Evolutionary conservation across 2,329 filamentous ascomycete genomes (phyloP).

Genomic region (Cladosporium cucumerinum): DNA sequence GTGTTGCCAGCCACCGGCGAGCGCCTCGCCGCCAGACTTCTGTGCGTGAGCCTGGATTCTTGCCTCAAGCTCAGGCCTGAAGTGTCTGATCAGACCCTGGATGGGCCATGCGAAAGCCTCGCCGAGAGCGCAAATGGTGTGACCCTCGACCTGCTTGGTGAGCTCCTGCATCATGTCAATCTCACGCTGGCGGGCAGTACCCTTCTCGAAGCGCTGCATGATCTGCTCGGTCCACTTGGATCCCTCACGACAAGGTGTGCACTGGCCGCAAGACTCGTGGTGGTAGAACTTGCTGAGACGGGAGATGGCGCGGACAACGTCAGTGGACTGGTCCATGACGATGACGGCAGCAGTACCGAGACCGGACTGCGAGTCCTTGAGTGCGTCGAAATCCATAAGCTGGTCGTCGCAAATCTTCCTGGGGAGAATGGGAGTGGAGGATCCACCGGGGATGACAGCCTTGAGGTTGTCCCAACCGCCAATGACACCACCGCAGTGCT

Average conservation of each 20-base stretch:
- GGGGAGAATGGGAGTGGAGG: conserved; percentile 91
- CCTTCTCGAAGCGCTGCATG: conserved; percentile 93
- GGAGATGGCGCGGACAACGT: conserved; percentile 90
- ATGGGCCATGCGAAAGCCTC: conserved; percentile 99
- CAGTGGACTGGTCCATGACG: conserved; percentile 97
- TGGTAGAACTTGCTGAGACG: conserved; percentile 95
- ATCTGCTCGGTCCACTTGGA: conserved; percentile 99
- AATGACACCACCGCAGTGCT: conserved; percentile 93
- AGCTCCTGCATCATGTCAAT: conserved; percentile 99
- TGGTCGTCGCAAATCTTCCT: conserved; percentile 89
- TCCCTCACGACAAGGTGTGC: conserved; percentile 98
- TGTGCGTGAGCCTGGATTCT: conserved; percentile 78
- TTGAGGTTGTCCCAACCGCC: conserved; percentile 98
- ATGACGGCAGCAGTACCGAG: conserved; percentile 96
- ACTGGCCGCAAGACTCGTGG: conserved; percentile 97
- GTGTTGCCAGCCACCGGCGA: conserved; percentile 85
- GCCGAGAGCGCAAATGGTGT: conserved; percentile 96
- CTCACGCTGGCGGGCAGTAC: conserved; percentile 81
- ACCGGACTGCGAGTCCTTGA: conserved; percentile 97
- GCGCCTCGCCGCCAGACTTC: conserved; percentile 67
- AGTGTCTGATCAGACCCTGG: conserved; percentile 96
- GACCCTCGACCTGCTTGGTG: conserved; percentile 98
- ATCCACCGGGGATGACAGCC: conserved; percentile 92
- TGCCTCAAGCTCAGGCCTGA: conserved; percentile 91
- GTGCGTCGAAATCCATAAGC: conserved; percentile 96